These are phyloP conservation scores for Globisporangium spinosum DNA, from an alignment of 352 stramenopile genomes.

Conservation along the genomic window DNA sequence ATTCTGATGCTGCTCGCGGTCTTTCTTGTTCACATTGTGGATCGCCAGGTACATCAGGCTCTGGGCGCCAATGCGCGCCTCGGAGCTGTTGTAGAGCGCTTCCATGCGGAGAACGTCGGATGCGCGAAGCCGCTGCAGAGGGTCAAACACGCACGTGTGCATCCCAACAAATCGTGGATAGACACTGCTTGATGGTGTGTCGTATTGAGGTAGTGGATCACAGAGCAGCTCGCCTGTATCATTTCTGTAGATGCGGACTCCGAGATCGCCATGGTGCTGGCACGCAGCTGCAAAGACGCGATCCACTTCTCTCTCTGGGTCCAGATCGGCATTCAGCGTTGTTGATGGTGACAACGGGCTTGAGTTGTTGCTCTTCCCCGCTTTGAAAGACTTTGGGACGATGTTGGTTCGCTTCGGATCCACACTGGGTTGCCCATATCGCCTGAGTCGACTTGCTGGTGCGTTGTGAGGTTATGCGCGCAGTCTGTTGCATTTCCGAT, in stretches of 20 bases:
- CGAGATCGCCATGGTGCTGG: constrained; percentile 6
- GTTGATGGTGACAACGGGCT: neutral
- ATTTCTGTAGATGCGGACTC: constrained; percentile 5
- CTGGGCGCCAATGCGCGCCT: constrained; percentile 13
- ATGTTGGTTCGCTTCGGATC: constrained; percentile 1
- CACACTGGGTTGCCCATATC: constrained; percentile 9
- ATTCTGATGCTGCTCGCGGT: constrained; percentile 4
- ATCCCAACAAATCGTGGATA: neutral
- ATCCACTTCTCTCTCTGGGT: constrained; percentile 13
- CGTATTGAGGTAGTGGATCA: constrained; percentile 3
- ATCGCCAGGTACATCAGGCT: constrained; percentile 14
- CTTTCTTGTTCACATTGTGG: constrained; percentile 2
- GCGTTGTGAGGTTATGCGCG: constrained; percentile 13
- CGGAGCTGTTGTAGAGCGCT: constrained; percentile 11
- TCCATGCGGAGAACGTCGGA: constrained; percentile 12
- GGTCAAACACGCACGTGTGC: constrained; percentile 10
- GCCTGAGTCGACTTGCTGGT: constrained; percentile 11
- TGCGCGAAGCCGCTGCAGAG: neutral
- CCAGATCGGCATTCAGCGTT: neutral
- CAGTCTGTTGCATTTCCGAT: neutral
- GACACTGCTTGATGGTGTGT: too few species aligned
- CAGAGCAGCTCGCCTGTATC: constrained; percentile 4
- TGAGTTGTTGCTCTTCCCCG: neutral
- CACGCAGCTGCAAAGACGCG: constrained; percentile 7
- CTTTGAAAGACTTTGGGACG: neutral